Evolutionary conservation across 2,329 filamentous ascomycete genomes (phyloP), one percentile per base, ranked within the genome.

Genomic region (Stemphylium lycopersici): DNA sequence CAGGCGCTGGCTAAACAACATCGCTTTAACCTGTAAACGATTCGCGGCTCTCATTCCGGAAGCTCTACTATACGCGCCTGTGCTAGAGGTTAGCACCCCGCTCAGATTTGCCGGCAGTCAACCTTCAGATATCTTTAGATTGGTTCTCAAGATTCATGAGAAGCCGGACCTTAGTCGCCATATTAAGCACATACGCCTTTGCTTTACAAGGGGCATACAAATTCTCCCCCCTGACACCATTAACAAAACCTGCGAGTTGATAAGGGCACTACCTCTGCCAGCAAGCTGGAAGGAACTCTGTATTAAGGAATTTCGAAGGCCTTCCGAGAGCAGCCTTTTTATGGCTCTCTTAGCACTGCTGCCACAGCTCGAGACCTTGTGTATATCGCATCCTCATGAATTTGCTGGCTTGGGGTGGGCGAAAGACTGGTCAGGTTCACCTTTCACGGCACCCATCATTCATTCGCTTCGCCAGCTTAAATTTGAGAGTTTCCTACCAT

Each of bases 1-100:
- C 22, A 56, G 42, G 20, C 26, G 34, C 18, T 34, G 50, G 22
- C 46, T 59, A 2, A 38, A 24, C n/a, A 50, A 41, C 40, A 44
- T 63, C 22, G 52, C 61, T n/a, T 52, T 61, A n/a, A 56, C 58
- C 10, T 61, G 46, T 32, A 53, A 48, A 20, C 31, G 53, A 26
- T 61, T 63, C 18, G 37, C 48, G 4, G 24, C 44, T 15, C 11
- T 63, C n/a, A 38, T 50, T 33, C 51, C 41, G 34, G 56, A 61
- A 33, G 34, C 43, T 5, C 34, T 55, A 4, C 24, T 59, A 4
- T 37, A 40, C 29, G 43, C 51, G 3, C 50, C 52, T 20, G 41
- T 62, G 4, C 26, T 63, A 10, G 41, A 45, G 31, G 18, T 33
- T 11, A 11, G n/a, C 11, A 15, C 22, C 18, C 32, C 26, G 13